Conservation (phyloP, 2,329 filamentous ascomycete genomes). For the Fusarium scirpi region DNA sequence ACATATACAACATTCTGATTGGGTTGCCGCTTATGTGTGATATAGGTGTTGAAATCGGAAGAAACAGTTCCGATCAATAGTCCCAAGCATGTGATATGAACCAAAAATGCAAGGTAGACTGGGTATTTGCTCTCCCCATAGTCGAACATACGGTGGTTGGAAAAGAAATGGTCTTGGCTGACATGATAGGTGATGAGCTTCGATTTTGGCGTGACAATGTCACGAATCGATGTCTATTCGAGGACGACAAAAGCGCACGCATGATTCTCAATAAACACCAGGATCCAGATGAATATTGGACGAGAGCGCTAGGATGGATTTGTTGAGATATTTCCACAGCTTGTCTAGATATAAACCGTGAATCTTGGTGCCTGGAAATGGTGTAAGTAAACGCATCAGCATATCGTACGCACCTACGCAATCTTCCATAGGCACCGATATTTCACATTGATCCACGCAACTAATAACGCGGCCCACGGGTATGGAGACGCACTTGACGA, state of each 20-base stretch:
- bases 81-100: background rate
- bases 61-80: background rate
- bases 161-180: constrained; percentile 5
- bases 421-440: constrained; percentile 21
- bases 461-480: constrained; percentile 16
- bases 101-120: background rate
- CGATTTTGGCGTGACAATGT: constrained; percentile 11
- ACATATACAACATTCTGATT: background rate
- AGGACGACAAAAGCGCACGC: background rate
- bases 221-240: constrained; percentile 12
- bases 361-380: constrained; percentile 25
- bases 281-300: background rate
- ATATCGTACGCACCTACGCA: background rate
- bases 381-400: constrained; percentile 27
- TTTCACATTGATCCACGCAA: constrained; percentile 19
- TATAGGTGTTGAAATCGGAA: constrained; percentile 15
- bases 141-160: constrained; percentile 10
- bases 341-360: background rate
- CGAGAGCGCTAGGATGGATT: background rate
- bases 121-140: background rate
- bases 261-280: background rate
- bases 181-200: constrained; percentile 11
- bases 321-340: background rate
- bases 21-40: constrained; percentile 15
- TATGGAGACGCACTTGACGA: constrained; percentile 3